Percentiles rank a stretch among this genome's conserved stretches.
Evolutionary conservation across 345 rosid species (phyloP).

Genomic region (Turritis glabra): DNA sequence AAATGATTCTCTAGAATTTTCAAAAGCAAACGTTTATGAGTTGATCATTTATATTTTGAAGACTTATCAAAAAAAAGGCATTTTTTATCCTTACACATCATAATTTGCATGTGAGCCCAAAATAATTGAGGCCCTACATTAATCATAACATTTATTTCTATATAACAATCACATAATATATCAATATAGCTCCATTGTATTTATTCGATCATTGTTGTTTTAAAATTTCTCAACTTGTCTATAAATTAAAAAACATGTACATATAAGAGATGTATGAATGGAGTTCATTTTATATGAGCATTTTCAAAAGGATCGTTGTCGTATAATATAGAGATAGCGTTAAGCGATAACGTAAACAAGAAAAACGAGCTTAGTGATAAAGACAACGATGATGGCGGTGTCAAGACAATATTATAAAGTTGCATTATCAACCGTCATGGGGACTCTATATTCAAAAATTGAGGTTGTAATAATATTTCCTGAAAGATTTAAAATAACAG

Average conservation of each 20-base stretch:
- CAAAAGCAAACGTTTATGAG: constrained; percentile 25
- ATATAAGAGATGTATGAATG: background rate
- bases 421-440: constrained; percentile 21
- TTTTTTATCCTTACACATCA: constrained; percentile 40
- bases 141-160: constrained; percentile 34
- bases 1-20: constrained; percentile 21
- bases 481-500: background rate
- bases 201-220: constrained; percentile 16
- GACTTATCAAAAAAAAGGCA: constrained; percentile 10
- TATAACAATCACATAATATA: constrained; percentile 7
- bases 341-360: constrained; percentile 27
- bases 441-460: constrained; percentile 1
- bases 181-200: constrained; percentile 9
- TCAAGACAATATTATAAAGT: constrained; percentile 22
- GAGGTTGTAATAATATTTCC: background rate
- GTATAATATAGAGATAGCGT: constrained; percentile 19
- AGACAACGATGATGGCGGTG: constrained; percentile 32
- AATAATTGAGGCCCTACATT: constrained; percentile 43
- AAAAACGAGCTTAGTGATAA: constrained; percentile 28
- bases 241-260: constrained; percentile 13
- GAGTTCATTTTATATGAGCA: background rate
- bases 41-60: constrained; percentile 31
- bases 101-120: constrained; percentile 42
- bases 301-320: constrained; percentile 35
- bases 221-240: constrained; percentile 22